These are phyloP conservation scores for Garcia nutans DNA, from an alignment of 345 rosid genomes.

Conservation along the genomic window DNA sequence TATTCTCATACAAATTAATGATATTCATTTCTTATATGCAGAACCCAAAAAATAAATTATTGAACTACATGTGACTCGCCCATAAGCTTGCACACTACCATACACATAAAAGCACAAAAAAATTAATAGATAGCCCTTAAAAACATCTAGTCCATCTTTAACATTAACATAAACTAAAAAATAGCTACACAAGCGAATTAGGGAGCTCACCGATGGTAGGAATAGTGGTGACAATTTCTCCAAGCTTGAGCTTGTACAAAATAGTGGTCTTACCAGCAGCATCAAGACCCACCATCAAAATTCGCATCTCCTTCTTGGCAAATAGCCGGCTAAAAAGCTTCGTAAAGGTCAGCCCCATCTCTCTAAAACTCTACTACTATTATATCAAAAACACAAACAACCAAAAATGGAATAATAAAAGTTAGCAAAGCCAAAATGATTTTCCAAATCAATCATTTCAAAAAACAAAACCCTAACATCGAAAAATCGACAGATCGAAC, in stretches of 20 bases:
- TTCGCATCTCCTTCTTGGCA: conserved; percentile 78
- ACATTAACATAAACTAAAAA: no score
- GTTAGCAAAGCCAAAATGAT: background rate
- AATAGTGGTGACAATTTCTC: conserved; percentile 80
- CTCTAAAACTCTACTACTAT: conserved; percentile 12
- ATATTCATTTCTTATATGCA: background rate
- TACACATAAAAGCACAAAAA: background rate
- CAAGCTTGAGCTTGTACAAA: conserved; percentile 82
- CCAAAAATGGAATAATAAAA: background rate
- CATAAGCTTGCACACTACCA: background rate
- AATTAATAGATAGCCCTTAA: no score
- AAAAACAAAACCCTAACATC: no score
- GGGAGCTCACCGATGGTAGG: conserved; percentile 67
- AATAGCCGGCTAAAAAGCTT: conserved; percentile 73
- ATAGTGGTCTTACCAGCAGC: conserved; percentile 89
- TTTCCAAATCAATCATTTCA: no score
- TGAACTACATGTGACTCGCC: background rate
- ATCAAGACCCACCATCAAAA: conserved; percentile 88
- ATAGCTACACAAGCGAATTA: no score
- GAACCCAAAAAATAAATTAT: background rate
- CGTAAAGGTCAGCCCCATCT: conserved; percentile 59
- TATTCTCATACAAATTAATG: no score
- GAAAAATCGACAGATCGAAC: no score
- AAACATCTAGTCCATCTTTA: background rate
- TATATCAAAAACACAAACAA: background rate